phyloP scores from a whole-genome alignment of 352 stramenopile species.

The Globisporangium takayamanum region DNA sequence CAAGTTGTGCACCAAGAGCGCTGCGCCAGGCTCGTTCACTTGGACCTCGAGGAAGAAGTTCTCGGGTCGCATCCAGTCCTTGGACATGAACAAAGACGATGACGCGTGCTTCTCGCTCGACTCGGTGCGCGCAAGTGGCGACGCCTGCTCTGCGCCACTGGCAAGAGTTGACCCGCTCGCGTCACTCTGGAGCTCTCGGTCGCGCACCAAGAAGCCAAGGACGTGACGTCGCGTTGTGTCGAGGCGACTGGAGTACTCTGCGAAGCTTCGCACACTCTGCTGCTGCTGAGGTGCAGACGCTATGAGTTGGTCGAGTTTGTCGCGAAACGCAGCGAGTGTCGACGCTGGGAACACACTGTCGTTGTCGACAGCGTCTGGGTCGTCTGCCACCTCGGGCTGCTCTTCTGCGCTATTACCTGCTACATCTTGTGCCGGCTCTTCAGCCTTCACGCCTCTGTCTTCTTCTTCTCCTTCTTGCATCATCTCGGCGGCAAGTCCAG shows the following conservation, averaged over 20 bases:
- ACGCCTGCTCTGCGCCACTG: neutral
- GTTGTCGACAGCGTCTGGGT: neutral
- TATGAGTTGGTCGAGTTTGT: conserved; percentile 4
- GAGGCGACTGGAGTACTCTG: conserved; percentile 22
- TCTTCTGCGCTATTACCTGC: neutral
- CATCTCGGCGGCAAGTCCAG: conserved; percentile 3
- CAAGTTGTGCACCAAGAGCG: conserved; percentile 50
- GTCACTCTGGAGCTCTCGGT: neutral
- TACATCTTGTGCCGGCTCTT: neutral
- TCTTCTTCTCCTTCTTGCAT: conserved; percentile 4
- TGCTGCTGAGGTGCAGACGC: neutral
- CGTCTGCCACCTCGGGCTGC: neutral
- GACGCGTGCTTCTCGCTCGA: neutral
- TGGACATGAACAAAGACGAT: neutral
- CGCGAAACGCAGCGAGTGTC: conserved; percentile 2
- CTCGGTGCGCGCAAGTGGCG: neutral
- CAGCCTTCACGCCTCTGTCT: neutral
- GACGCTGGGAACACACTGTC: neutral
- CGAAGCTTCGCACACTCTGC: conserved; percentile 13
- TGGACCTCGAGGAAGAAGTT: conserved; percentile 59
- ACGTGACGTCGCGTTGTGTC: conserved; percentile 22
- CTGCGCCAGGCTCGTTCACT: conserved; percentile 34
- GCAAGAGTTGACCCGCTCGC: neutral
- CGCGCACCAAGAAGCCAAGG: conserved; percentile 17
- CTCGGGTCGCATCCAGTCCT: conserved; percentile 21